Percentiles rank a stretch among this genome's conserved stretches.
Conservation (phyloP, 2,329 filamentous ascomycete species). For the Fusarium penzigii region DNA sequence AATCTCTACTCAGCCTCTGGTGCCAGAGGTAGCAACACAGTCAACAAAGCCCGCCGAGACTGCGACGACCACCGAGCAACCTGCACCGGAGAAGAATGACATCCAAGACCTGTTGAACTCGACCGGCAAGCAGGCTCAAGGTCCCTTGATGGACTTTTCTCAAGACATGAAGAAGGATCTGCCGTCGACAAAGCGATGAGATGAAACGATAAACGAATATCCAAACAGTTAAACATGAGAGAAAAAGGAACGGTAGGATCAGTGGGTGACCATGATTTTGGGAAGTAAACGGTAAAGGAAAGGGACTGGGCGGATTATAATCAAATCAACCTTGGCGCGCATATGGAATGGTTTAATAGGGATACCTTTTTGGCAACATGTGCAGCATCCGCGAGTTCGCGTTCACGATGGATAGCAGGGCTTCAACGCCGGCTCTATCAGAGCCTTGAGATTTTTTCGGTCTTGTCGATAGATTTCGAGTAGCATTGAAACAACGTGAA, state of each 20-base stretch:
- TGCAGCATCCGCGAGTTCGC: slow-evolving; percentile 25
- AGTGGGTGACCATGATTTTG: slow-evolving; percentile 17
- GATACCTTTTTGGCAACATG: slow-evolving; percentile 22
- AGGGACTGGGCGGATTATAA: slow-evolving; percentile 14
- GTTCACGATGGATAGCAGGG: slow-evolving; percentile 29
- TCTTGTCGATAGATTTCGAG: slow-evolving; percentile 7
- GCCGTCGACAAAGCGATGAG: slow-evolving; percentile 35
- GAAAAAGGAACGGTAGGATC: slow-evolving; percentile 7
- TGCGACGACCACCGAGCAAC: neutral
- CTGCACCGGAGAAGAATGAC: slow-evolving; percentile 33
- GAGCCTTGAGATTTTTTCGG: slow-evolving; percentile 11
- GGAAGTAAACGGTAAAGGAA: slow-evolving; percentile 18
- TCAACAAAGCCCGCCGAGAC: neutral
- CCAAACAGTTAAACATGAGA: slow-evolving; percentile 15
- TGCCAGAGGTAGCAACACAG: neutral
- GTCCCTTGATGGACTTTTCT: slow-evolving; percentile 58
- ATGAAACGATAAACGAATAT: slow-evolving; percentile 13
- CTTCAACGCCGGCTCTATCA: slow-evolving; percentile 26
- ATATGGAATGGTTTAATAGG: slow-evolving; percentile 28
- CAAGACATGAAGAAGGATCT: slow-evolving; percentile 54
- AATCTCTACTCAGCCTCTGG: neutral
- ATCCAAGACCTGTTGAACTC: slow-evolving; percentile 46
- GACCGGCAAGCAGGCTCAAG: slow-evolving; percentile 49
- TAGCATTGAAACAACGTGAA: slow-evolving; percentile 15
- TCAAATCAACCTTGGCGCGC: slow-evolving; percentile 30